Evolutionary conservation across 495 filamentous ascomycete genomes (phyloP).

Genomic region (Hyaloscypha finlandica): DNA sequence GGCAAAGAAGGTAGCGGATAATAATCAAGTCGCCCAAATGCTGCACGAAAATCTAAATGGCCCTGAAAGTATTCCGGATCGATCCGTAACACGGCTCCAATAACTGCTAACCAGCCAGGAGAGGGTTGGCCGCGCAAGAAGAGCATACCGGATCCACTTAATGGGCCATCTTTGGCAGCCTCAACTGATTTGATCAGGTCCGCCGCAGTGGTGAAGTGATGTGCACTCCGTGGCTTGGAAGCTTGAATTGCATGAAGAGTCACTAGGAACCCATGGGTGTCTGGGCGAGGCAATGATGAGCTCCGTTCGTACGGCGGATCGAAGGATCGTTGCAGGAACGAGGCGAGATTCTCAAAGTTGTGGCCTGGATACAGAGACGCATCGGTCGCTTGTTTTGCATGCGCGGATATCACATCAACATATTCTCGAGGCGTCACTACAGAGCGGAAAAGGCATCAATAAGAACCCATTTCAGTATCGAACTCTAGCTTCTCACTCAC

Average conservation of each 20-base stretch:
- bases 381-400: background rate
- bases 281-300: too few species aligned
- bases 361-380: background rate
- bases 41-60: slow-evolving; percentile 32
- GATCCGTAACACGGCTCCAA: slow-evolving; percentile 31
- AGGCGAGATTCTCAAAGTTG: background rate
- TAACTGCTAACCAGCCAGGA: slow-evolving; percentile 30
- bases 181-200: background rate
- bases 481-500: too few species aligned
- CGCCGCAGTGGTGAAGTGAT: background rate
- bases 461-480: too few species aligned
- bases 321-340: background rate
- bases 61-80: slow-evolving; percentile 35
- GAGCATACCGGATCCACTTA: background rate
- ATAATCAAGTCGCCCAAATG: background rate
- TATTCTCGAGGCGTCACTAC: too few species aligned
- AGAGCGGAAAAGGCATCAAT: too few species aligned
- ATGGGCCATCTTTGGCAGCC: background rate
- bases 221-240: background rate
- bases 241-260: background rate
- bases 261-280: background rate
- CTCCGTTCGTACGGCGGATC: background rate
- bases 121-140: slow-evolving; percentile 30
- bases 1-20: slow-evolving; percentile 32
- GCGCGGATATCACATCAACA: background rate